A percentile compares a stretch with the other conserved stretches of the same genome.
Evolutionary conservation across 2,329 filamentous ascomycete genomes (phyloP).

Genomic region (Colletotrichum camelliae): DNA sequence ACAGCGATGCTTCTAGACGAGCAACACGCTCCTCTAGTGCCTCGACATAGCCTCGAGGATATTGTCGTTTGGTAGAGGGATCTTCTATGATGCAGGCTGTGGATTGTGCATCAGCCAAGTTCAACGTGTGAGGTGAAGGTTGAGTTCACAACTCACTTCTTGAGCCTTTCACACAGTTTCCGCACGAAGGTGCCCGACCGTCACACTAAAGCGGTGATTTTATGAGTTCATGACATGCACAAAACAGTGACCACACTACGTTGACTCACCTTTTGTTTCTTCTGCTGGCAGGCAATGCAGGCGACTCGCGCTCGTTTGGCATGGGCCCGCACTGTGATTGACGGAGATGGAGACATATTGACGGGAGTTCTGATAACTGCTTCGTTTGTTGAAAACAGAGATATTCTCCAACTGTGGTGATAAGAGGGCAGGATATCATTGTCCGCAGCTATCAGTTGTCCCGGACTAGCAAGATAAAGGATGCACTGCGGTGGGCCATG

Average conservation of each 20-base stretch:
- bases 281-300: not conserved
- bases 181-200: not conserved
- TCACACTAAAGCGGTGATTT: not conserved
- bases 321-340: not conserved
- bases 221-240: not conserved
- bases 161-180: not conserved
- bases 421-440: not conserved
- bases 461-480: not conserved
- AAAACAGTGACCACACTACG: accelerated
- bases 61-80: not conserved
- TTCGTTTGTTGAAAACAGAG: not conserved
- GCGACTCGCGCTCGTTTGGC: not conserved
- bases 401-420: not conserved
- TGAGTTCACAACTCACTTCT: not conserved
- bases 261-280: not conserved
- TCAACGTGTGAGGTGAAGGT: accelerated
- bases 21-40: not conserved
- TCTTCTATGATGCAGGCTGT: not conserved
- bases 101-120: not conserved
- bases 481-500: not conserved
- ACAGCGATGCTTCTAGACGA: not conserved
- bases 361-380: not conserved
- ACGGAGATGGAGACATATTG: not conserved
- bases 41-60: not conserved
- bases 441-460: not conserved